Evolutionary conservation across 768 basidiomycete genomes (phyloP), one percentile per base, ranked within the genome.

Genomic region (Kwoniella sp.): DNA sequence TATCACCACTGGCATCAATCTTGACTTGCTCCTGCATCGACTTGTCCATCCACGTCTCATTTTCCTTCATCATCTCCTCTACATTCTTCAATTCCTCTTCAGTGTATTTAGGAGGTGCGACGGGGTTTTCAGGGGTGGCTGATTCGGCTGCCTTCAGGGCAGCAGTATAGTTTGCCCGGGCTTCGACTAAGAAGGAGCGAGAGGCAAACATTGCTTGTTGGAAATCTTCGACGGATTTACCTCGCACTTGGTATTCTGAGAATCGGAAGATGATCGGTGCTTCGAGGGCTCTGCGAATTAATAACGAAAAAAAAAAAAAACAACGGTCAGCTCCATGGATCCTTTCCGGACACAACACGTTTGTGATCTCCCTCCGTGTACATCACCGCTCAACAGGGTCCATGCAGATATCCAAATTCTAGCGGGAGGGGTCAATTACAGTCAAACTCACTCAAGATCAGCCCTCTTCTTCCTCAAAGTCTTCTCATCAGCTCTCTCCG

Each of bases 161-260:
- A 2, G 81, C 80, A 1, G 90, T 90, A 48, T 89, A 81, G 79
- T 95, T 94, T 61, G 83, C 77, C 6, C 83, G 83, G 24, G 94
- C 93, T 57, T 92, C 89, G 0, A 83, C 81, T 27, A 96, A 84
- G 88, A 98, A 99, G n/a, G 90, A 79, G 17, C 80, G 72, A 7
- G 80, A 78, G 10, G 79, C 70, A 27, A 73, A 69, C 70, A 83
- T 77, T 84, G 88, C 63, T 86, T 90, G 80, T 84, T 88, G 90
- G 86, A 99, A 81, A 87, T 92, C 89, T 74, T 92, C 89, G 58
- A 98, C 83, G 1, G 88, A 87, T 66, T 86, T 85, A 2, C 90
- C 90, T 81, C 96, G 92, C 27, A 87, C 87, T 68, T 90, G 86
- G 50, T 90, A 89, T 81, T 99, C 96, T 77, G 87, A 85, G 82